These are phyloP conservation scores for Tetragonia tetragonoides DNA, from an alignment of 148 eudicot species.

Conservation along the genomic window DNA sequence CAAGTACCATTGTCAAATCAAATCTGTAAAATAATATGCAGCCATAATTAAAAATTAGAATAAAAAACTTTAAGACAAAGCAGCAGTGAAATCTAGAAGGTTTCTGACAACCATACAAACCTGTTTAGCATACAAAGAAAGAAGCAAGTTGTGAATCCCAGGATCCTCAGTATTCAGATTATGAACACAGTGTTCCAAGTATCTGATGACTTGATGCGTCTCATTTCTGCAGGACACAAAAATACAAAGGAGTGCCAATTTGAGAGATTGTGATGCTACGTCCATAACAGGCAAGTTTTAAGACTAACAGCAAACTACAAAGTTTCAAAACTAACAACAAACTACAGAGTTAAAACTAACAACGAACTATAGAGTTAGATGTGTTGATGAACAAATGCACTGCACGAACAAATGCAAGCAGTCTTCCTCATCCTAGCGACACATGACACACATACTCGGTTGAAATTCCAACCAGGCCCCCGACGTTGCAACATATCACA, in stretches of 20 bases:
- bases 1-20: neutral
- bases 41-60: neutral
- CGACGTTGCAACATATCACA: no score
- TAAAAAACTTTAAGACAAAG: no score
- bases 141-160: constrained; percentile 92
- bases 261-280: neutral
- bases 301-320: neutral
- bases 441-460: no score
- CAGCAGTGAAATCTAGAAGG: neutral
- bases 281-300: neutral
- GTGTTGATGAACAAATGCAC: no score
- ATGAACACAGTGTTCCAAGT: constrained; percentile 90
- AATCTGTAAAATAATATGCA: neutral
- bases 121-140: constrained; percentile 94
- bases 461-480: no score
- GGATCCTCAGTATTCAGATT: constrained; percentile 92
- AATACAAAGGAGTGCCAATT: constrained; percentile 10
- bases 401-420: no score
- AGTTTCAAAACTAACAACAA: no score
- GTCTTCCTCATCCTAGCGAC: no score
- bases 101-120: constrained; percentile 32
- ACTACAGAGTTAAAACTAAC: no score
- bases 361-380: no score
- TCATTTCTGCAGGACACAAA: constrained; percentile 70
- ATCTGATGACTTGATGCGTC: constrained; percentile 96